phyloP scores from a whole-genome alignment of 2,329 filamentous ascomycete species.

The Onygenales sp. region DNA sequence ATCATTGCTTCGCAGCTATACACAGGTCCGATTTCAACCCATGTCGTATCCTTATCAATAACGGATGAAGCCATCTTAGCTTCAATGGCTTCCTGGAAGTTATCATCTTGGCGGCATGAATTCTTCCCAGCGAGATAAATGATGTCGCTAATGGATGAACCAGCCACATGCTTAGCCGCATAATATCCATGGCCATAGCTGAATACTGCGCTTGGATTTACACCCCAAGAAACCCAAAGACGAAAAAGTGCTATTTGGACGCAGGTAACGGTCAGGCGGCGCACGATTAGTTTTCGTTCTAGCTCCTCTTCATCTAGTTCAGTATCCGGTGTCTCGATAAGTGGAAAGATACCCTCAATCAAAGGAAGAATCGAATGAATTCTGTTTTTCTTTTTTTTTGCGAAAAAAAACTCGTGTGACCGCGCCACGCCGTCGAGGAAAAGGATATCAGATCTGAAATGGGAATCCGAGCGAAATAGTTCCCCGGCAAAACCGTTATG shows the following conservation, averaged over 20 bases:
- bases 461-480: conserved; percentile 19
- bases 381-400: too few relatives aligned
- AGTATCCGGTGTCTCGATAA: too few relatives aligned
- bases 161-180: conserved; percentile 26
- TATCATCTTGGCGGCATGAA: conserved; percentile 58
- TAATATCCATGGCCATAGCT: conserved; percentile 33
- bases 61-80: conserved; percentile 48
- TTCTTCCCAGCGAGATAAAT: conserved; percentile 60
- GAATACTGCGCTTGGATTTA: conserved; percentile 18
- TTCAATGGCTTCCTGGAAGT: conserved; percentile 56
- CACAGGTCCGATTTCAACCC: conserved; percentile 67
- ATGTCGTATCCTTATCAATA: conserved; percentile 58
- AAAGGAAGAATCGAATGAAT: conserved; percentile 18
- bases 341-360: conserved; percentile 15
- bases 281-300: conserved; percentile 16
- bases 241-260: conserved; percentile 33
- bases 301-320: conserved; percentile 7
- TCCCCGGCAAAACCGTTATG: conserved; percentile 20
- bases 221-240: conserved; percentile 23
- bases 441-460: conserved; percentile 23
- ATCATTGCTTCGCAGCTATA: conserved; percentile 61
- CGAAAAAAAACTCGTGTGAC: conserved; percentile 15
- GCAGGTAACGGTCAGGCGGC: conserved; percentile 32
- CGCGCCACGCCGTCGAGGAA: conserved; percentile 22
- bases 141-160: conserved; percentile 24